phyloP scores from a whole-genome alignment of 768 basidiomycete genomes.

The Coprinopsis cinerea region DNA sequence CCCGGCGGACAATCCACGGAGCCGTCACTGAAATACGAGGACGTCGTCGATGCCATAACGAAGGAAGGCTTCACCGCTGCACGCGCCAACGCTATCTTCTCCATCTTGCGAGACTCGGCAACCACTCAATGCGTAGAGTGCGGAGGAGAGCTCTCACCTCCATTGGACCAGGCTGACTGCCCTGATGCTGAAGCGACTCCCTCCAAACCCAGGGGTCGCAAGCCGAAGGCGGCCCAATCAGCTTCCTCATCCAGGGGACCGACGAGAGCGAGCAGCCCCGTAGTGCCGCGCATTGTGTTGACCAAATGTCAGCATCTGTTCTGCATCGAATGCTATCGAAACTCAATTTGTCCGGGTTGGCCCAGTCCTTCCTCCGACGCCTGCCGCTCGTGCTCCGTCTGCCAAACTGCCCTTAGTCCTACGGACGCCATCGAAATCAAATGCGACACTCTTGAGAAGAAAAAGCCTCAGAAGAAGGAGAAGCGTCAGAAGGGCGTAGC shows the following conservation, averaged over 20 bases:
- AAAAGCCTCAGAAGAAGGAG: conserved; percentile 59
- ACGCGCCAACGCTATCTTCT: conserved; percentile 78
- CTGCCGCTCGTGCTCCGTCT: conserved; percentile 69
- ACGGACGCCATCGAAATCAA: conserved; percentile 82
- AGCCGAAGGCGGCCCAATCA: conserved; percentile 34
- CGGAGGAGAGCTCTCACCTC: conserved; percentile 61
- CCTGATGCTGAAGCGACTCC: conserved; percentile 46
- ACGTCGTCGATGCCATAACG: conserved; percentile 68
- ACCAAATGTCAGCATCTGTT: conserved; percentile 95
- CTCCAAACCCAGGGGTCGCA: conserved; percentile 40
- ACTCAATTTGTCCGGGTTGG: conserved; percentile 75
- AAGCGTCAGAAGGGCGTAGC: conserved; percentile 52
- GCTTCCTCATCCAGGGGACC: conserved; percentile 49
- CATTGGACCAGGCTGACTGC: conserved; percentile 41
- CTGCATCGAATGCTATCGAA: conserved; percentile 81
- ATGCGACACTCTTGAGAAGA: conserved; percentile 50
- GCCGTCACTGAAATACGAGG: conserved; percentile 61
- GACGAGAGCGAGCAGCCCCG: conserved; percentile 72
- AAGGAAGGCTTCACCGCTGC: conserved; percentile 71
- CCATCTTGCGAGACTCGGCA: conserved; percentile 79
- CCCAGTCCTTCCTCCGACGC: conserved; percentile 58
- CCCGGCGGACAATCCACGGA: conserved; percentile 31
- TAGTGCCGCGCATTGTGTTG: conserved; percentile 58
- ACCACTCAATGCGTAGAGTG: conserved; percentile 90
- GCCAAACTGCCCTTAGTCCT: conserved; percentile 60